These are phyloP conservation scores for Calamus simplicifolius DNA, from an alignment of 176 grass and related monocot genomes.

Conservation along the genomic window DNA sequence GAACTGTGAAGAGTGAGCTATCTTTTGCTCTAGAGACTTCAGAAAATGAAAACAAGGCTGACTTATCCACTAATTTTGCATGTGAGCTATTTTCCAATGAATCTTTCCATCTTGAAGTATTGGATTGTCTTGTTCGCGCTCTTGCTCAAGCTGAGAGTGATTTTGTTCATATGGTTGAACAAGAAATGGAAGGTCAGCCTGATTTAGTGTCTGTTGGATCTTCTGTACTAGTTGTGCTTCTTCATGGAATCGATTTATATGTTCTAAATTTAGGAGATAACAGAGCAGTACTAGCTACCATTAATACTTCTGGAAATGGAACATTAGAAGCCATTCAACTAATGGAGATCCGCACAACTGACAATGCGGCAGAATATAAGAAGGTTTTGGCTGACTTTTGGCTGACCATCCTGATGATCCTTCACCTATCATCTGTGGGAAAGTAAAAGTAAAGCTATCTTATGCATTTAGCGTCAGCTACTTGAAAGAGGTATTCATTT, in stretches of 20 bases:
- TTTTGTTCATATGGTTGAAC: conserved; percentile 77
- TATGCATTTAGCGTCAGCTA: conserved; percentile 95
- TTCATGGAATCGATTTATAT: conserved; percentile 70
- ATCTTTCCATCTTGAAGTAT: conserved; percentile 54
- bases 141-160: conserved; percentile 94
- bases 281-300: conserved; percentile 85
- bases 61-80: conserved; percentile 3
- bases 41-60: conserved; percentile 43
- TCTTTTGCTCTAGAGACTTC: conserved; percentile 51
- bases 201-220: conserved; percentile 96
- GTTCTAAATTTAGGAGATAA: conserved; percentile 95
- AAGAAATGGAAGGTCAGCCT: conserved; percentile 87
- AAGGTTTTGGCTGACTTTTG: conserved; percentile 67
- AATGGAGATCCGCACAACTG: conserved; percentile 68
- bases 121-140: conserved; percentile 67
- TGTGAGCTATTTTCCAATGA: conserved; percentile 24
- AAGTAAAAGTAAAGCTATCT: conserved; percentile 97
- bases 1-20: conserved; percentile 48
- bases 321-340: conserved; percentile 59
- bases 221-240: conserved; percentile 76
- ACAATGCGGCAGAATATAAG: conserved; percentile 57
- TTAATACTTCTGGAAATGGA: conserved; percentile 23
- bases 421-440: conserved; percentile 54
- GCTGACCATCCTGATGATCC: conserved; percentile 61
- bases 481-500: conserved; percentile 64